phyloP scores from a whole-genome alignment of 768 basidiomycete species.

The Leccinellum luteum region DNA sequence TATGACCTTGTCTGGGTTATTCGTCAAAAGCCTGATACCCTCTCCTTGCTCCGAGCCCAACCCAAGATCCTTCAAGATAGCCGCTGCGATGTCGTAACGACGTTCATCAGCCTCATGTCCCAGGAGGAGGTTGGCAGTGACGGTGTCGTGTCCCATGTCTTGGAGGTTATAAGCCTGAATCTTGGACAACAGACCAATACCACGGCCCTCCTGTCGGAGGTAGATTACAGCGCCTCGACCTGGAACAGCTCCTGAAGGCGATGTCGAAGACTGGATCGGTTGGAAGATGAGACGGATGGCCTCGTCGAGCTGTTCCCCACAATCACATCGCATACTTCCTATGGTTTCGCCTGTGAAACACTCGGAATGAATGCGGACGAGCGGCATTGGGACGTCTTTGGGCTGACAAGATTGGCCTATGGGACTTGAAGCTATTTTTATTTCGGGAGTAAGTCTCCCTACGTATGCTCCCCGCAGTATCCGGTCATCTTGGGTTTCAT shows the following conservation, averaged over 20 bases:
- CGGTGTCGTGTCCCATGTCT: conserved; percentile 98
- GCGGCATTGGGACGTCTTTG: conserved; percentile 58
- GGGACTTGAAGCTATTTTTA: conserved; percentile 44
- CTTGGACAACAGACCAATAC: conserved; percentile 94
- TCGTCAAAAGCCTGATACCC: conserved; percentile 82
- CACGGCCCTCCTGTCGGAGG: conserved; percentile 95
- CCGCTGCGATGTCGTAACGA: conserved; percentile 87
- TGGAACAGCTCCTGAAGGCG: conserved; percentile 48
- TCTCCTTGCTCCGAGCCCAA: conserved; percentile 56
- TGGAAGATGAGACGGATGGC: conserved; percentile 87
- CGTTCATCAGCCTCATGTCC: conserved; percentile 94
- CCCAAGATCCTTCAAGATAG: conserved; percentile 85
- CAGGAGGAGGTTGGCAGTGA: conserved; percentile 92
- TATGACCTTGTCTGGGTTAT: conserved; percentile 96
- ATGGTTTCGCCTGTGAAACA: conserved; percentile 99
- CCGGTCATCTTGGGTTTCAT: conserved; percentile 91
- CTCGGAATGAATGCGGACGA: conserved; percentile 96
- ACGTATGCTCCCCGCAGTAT: conserved; percentile 93
- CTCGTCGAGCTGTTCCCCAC: conserved; percentile 97
- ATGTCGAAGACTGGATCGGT: conserved; percentile 50
- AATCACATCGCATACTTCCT: conserved; percentile 98
- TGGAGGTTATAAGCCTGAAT: conserved; percentile 97
- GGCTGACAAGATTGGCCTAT: conserved; percentile 13
- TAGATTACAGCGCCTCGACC: conserved; percentile 94
- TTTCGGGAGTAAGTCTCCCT: conserved; percentile 67